Conservation (phyloP, 2,329 filamentous ascomycete genomes). For the Grosmannia huntii region DNA sequence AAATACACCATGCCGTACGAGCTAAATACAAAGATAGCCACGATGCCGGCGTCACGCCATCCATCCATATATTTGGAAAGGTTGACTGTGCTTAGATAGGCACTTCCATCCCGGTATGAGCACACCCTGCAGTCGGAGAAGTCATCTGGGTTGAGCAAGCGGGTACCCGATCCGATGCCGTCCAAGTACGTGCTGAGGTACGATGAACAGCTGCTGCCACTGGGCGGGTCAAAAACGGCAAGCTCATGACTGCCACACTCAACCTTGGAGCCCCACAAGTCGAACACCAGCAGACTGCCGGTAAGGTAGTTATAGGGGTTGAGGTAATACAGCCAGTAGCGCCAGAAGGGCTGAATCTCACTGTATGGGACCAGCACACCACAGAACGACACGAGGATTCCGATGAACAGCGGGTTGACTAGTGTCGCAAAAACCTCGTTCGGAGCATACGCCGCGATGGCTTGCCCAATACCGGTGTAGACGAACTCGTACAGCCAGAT, state of each 20-base stretch:
- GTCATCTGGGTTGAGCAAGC: slow-evolving; percentile 48
- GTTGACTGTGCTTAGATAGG: slow-evolving; percentile 48
- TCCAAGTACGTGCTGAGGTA: slow-evolving; percentile 43
- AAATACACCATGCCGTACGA: slow-evolving; percentile 35
- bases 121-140: slow-evolving; percentile 46
- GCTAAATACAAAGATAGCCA: slow-evolving; percentile 40
- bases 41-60: slow-evolving; percentile 52
- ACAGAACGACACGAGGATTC: slow-evolving; percentile 55
- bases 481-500: slow-evolving; percentile 47
- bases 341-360: slow-evolving; percentile 54
- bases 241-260: slow-evolving; percentile 35
- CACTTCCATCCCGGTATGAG: slow-evolving; percentile 41
- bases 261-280: slow-evolving; percentile 31
- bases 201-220: slow-evolving; percentile 38
- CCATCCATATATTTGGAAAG: slow-evolving; percentile 48
- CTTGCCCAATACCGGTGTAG: slow-evolving; percentile 49
- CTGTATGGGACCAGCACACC: slow-evolving; percentile 59
- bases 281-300: slow-evolving; percentile 40
- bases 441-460: slow-evolving; percentile 47
- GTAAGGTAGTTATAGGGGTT: slow-evolving; percentile 52
- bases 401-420: slow-evolving; percentile 42
- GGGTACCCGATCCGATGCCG: slow-evolving; percentile 31
- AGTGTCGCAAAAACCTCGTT: slow-evolving; percentile 46
- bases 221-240: slow-evolving; percentile 36
- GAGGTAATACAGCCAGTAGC: slow-evolving; percentile 49